Evolutionary conservation across 2,329 filamentous ascomycete species (phyloP), one percentile per base, ranked within the genome.

Genomic region (Alternaria triticimaculans): DNA sequence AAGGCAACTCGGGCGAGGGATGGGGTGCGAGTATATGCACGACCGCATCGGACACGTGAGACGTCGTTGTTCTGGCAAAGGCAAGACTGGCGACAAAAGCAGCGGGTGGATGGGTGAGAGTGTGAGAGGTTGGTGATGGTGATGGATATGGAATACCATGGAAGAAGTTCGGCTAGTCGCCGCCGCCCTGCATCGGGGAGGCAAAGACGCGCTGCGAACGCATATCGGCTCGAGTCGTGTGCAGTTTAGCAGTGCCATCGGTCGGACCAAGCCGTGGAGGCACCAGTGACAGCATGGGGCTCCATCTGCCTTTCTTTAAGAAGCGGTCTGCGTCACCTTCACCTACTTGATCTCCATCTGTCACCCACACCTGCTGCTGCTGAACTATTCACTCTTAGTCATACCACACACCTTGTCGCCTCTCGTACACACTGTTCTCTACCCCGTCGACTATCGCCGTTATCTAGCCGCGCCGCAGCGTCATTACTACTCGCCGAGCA

Each of bases 1-100:
- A 65, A 60, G 68, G 69, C 66, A 73, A 59, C 68, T 69, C 46
- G 62, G 60, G 66, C 71, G 69, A 70, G 64, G 45, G 43, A 62
- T 46, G 66, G 50, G 44, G 25, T 62, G 55, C 55, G 44, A 14
- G 41, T 43, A 23, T 14, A 20, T 30, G 43, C 41, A 21, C 28
- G 50, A 25, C 20, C 26, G 37, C 18, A 21, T 37, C 41, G 53
- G 21, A 44, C 33, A 44, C 21, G 37, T 15, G 10, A 14, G 11
- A 26, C 23, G 53, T 25, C 20, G 20, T 37, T 28, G 12, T 12
- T 9, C 8, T 55, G 21, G 21, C n/a, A 41, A 41, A 23, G 20
- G 10, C 12, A 21, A 44, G 51, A 20, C 20, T 55, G 18, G 37
- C 30, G 11, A 25, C n/a, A 21, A 44, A 26, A 23, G 51, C 20